Percentiles rank a stretch among this genome's conserved stretches.
Evolutionary conservation across 169 alveolate species (phyloP).

Genomic region (Cryptosporidium ryanae): DNA sequence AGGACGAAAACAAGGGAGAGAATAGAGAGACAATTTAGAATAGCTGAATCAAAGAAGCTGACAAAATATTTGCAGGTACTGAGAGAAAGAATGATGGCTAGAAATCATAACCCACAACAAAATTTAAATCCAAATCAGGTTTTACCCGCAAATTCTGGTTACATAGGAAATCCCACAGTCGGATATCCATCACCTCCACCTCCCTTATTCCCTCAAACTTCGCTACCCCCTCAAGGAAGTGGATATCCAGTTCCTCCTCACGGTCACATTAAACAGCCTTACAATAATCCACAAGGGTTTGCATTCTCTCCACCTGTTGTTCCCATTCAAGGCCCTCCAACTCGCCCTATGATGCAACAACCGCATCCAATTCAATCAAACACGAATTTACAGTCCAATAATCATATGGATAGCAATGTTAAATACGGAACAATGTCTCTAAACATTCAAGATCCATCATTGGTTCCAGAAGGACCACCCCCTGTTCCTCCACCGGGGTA

Average conservation of each 20-base stretch:
- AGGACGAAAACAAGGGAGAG: conserved; percentile 68
- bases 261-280: conserved; percentile 10
- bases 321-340: conserved; percentile 14
- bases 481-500: conserved; percentile 70
- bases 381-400: not conserved
- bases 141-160: conserved; percentile 18
- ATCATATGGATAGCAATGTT: not conserved
- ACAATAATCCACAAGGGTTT: not conserved
- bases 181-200: conserved; percentile 30
- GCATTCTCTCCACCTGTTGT: conserved; percentile 47
- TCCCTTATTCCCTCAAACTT: not conserved
- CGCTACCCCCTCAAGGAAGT: conserved; percentile 8
- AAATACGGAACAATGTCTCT: conserved; percentile 63
- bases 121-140: conserved; percentile 2
- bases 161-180: not conserved
- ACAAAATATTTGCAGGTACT: conserved; percentile 39
- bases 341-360: not conserved
- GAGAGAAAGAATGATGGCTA: conserved; percentile 69
- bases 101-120: conserved; percentile 13
- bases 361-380: not conserved
- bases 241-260: conserved; percentile 35
- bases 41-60: conserved; percentile 59
- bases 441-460: conserved; percentile 31
- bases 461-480: conserved; percentile 72
- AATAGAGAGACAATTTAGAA: conserved; percentile 66